Evolutionary conservation across 2,329 filamentous ascomycete genomes (phyloP).

Genomic region (Penicillium oxalicum): DNA sequence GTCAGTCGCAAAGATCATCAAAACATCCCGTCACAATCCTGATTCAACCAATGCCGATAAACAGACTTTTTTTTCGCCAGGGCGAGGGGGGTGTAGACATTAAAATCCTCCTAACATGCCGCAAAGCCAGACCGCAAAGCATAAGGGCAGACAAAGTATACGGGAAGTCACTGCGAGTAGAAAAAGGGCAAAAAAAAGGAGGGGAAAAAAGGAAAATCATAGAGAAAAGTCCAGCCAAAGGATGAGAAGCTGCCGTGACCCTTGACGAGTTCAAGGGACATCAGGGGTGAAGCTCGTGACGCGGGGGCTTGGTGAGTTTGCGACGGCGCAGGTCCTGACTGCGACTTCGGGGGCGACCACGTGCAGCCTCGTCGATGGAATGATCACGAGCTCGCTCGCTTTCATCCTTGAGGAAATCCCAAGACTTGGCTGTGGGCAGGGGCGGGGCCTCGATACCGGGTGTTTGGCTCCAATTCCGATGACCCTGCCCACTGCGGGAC

Average conservation of each 20-base stretch:
- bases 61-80: neutral
- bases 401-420: conserved; percentile 7
- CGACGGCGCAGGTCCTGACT: conserved; percentile 19
- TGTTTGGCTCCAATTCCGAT: conserved; percentile 14
- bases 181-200: neutral
- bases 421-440: conserved; percentile 18
- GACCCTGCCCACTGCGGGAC: conserved; percentile 10
- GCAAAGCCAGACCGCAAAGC: neutral
- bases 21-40: neutral
- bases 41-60: neutral
- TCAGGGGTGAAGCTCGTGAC: conserved; percentile 11
- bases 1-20: neutral
- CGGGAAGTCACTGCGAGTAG: neutral
- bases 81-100: neutral
- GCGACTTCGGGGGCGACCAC: conserved; percentile 23
- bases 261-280: neutral
- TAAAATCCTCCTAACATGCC: neutral
- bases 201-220: too few relatives aligned
- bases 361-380: conserved; percentile 9
- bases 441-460: conserved; percentile 16
- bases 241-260: too few relatives aligned
- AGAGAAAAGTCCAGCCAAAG: too few relatives aligned
- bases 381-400: conserved; percentile 1
- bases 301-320: conserved; percentile 13
- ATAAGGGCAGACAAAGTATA: neutral